Percentiles rank a stretch among this genome's conserved stretches.
Conservation (phyloP, 2,329 filamentous ascomycete genomes). For the Botrytis paeoniae region DNA sequence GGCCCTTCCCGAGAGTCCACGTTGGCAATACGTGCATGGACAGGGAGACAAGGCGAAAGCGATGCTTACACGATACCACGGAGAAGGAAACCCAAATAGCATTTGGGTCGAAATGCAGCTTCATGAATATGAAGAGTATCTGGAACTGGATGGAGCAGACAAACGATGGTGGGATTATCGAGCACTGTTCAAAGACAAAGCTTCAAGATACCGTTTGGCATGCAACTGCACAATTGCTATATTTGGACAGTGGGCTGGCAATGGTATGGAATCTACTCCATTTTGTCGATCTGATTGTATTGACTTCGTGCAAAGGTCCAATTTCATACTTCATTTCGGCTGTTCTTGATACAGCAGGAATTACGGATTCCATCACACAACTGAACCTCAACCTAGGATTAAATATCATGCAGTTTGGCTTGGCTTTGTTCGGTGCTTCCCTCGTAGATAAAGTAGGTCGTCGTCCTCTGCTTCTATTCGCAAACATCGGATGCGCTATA, state of each 20-base stretch:
- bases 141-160: conserved; percentile 49
- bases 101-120: conserved; percentile 51
- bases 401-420: conserved; percentile 52
- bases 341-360: conserved; percentile 50
- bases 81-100: conserved; percentile 49
- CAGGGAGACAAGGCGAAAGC: conserved; percentile 38
- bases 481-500: conserved; percentile 46
- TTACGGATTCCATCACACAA: conserved; percentile 46
- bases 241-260: conserved; percentile 51
- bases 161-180: conserved; percentile 56
- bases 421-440: conserved; percentile 51
- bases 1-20: conserved; percentile 48
- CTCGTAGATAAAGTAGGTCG: conserved; percentile 57
- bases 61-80: conserved; percentile 49
- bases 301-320: conserved; percentile 25
- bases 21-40: conserved; percentile 43
- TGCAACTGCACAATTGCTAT: conserved; percentile 50
- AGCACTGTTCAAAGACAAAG: conserved; percentile 49
- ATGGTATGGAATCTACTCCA: conserved; percentile 22
- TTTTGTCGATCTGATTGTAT: background rate
- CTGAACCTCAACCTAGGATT: conserved; percentile 53
- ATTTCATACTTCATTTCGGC: conserved; percentile 53
- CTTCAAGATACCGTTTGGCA: conserved; percentile 48
- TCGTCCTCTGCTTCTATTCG: conserved; percentile 51
- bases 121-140: conserved; percentile 48